Conservation (phyloP, 2,329 filamentous ascomycete genomes). For the Bipolaris bicolor region DNA sequence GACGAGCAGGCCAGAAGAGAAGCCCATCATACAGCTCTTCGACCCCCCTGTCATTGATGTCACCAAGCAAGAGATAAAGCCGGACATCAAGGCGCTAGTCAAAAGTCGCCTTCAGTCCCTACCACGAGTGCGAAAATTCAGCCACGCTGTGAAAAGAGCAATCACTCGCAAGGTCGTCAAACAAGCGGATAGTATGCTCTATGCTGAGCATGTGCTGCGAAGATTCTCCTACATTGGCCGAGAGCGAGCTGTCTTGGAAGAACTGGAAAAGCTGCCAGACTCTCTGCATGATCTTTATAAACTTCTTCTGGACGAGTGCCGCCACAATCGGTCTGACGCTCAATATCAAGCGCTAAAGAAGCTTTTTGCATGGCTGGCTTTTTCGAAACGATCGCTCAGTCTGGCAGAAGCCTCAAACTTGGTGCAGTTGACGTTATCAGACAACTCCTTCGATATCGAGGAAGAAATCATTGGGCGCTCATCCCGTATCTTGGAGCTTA, state of each 20-base stretch:
- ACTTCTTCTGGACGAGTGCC: slow-evolving; percentile 25
- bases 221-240: slow-evolving; percentile 42
- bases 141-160: slow-evolving; percentile 35
- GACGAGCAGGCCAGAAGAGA: slow-evolving; percentile 1
- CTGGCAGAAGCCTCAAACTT: slow-evolving; percentile 24
- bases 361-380: slow-evolving; percentile 32
- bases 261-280: slow-evolving; percentile 30
- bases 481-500: slow-evolving; percentile 27
- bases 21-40: not conserved
- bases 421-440: slow-evolving; percentile 14
- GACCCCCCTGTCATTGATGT: not conserved
- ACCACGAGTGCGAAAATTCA: slow-evolving; percentile 24
- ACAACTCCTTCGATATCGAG: slow-evolving; percentile 19
- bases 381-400: slow-evolving; percentile 26
- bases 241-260: slow-evolving; percentile 43
- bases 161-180: slow-evolving; percentile 40
- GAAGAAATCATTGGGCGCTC: slow-evolving; percentile 28
- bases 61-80: not conserved
- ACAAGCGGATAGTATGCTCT: slow-evolving; percentile 46
- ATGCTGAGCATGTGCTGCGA: slow-evolving; percentile 46
- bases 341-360: slow-evolving; percentile 26
- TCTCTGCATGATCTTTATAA: slow-evolving; percentile 22
- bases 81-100: not conserved
- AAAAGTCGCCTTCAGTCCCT: not conserved
- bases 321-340: slow-evolving; percentile 19